Conservation (phyloP, 257 asterid species). For the Nicotiana otophora region DNA sequence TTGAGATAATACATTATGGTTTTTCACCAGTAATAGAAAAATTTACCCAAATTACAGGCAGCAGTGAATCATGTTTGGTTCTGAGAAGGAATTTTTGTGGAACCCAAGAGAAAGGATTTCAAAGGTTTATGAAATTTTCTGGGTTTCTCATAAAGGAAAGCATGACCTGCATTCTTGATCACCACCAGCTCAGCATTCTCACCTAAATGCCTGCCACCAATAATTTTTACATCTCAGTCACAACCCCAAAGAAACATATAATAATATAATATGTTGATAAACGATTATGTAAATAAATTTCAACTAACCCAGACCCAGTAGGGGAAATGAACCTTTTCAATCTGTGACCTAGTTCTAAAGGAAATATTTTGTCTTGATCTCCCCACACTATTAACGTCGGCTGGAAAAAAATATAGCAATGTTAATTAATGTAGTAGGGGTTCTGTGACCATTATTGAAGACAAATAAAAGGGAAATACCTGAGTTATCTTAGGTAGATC, state of each 20-base stretch:
- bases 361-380: constrained; percentile 61
- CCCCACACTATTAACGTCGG: constrained; percentile 68
- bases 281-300: neutral
- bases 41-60: neutral
- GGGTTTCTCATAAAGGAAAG: constrained; percentile 46
- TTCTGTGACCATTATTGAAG: neutral
- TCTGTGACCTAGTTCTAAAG: constrained; percentile 57
- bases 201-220: constrained; percentile 51
- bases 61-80: neutral
- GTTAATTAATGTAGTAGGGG: neutral
- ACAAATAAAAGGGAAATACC: constrained; percentile 18
- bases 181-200: constrained; percentile 44
- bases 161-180: constrained; percentile 62
- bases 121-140: constrained; percentile 47
- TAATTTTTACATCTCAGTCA: neutral
- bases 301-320: constrained; percentile 12
- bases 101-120: constrained; percentile 40
- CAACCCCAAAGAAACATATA: neutral
- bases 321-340: constrained; percentile 37
- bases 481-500: constrained; percentile 63
- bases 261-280: too few species aligned
- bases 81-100: neutral
- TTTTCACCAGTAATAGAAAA: neutral
- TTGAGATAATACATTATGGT: neutral
- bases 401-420: constrained; percentile 22